These are phyloP conservation scores for Phytophthora palmivora DNA, from an alignment of 352 stramenopile genomes.

Conservation along the genomic window DNA sequence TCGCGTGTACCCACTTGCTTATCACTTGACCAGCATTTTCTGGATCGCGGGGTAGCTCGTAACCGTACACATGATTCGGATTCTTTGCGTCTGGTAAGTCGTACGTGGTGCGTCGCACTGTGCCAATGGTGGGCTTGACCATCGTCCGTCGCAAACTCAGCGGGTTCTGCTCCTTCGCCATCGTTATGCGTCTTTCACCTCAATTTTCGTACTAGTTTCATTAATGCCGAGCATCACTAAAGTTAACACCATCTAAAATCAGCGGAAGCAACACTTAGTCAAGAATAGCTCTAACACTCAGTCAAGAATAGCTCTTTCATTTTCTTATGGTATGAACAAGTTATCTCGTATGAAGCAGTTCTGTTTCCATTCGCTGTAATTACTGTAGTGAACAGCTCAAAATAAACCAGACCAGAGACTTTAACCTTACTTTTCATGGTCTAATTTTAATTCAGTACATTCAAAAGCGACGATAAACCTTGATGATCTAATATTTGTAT, in stretches of 20 bases:
- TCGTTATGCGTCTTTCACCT: neutral
- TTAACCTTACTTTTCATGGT: no score
- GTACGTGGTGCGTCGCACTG: constrained; percentile 65
- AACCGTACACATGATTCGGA: constrained; percentile 70
- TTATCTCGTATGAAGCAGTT: no score
- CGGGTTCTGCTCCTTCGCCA: constrained; percentile 42
- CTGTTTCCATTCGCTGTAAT: no score
- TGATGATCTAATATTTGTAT: no score
- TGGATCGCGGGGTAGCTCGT: constrained; percentile 70
- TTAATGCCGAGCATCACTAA: neutral
- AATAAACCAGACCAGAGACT: no score
- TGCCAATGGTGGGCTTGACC: constrained; percentile 81
- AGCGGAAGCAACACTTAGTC: no score
- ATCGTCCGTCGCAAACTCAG: constrained; percentile 76
- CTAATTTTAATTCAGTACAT: no score
- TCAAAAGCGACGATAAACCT: no score
- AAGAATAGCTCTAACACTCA: constrained; percentile 30
- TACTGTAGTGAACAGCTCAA: no score
- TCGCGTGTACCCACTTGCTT: constrained; percentile 73
- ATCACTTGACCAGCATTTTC: constrained; percentile 81
- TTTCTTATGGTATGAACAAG: no score
- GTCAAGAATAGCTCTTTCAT: no score
- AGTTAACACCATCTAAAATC: constrained; percentile 13
- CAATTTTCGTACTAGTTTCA: neutral
- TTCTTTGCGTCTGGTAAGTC: constrained; percentile 76